Base-by-base conservation (phyloP, 768 basidiomycete species). In the Mycena kentingensis region DNA sequence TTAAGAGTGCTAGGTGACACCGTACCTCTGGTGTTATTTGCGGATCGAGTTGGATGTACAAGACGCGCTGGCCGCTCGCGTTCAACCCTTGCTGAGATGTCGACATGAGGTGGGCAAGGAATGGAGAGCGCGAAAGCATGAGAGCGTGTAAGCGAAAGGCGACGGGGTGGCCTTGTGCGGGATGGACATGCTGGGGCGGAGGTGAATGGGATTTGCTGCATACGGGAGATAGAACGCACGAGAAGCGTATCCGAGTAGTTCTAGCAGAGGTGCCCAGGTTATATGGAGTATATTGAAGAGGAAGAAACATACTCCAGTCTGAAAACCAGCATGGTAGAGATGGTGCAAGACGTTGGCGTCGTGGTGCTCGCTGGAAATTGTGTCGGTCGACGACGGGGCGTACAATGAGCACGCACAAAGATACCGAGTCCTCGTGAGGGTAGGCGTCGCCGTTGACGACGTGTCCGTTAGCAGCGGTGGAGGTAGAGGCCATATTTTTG, bases 21-120 rank as follows among this genome's bases (percentile, higher is more conserved):
- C 84, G 54, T 72, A 92, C 92, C 79, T 93, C 90, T 65, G 85
- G 82, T 15, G 88, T 90, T 51, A 94, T 84, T 69, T 90, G 85
- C 43, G 88, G 89, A 61, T 92, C 87, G 55, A 82, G 80, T 61
- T 88, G 80, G 49, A 93, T 81, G 65, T 85, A 87, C 62, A 94
- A 81, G 49, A 81, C 75, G 59, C 85, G 81, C 62, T 85, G 83
- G 13, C 80, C 84, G 53, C 77, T 77, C 31, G 76, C 73, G 71
- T 27, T 66, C 3, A 39, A 39, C 15, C 56, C 52, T 69, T 83
- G 84, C 22, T 85, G 85, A 28, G 87, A 84, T 43, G 87, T 89
- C 49, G 86, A 88, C 86, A 96, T 90, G 60, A 92, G 77, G 67
- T 93, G 90, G 34, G 87, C 89, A 64, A 95, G 81, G 71, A 84